These are phyloP conservation scores for Avena sativa DNA, from an alignment of 176 grass and related monocot genomes.

Conservation along the genomic window DNA sequence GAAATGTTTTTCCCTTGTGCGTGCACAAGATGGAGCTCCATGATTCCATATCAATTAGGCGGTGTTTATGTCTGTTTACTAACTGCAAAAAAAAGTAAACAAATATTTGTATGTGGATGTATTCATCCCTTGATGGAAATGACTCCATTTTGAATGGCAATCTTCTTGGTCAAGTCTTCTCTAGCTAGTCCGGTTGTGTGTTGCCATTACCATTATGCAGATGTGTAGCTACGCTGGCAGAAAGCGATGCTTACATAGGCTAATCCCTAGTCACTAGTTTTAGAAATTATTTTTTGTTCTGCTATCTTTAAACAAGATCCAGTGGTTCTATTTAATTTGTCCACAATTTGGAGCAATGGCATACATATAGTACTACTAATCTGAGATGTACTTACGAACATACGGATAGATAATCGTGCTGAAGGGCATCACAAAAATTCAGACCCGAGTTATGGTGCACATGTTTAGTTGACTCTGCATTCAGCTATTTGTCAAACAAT, in stretches of 20 bases:
- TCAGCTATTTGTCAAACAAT: slow-evolving; percentile 24
- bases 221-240: slow-evolving; percentile 32
- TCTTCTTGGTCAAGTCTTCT: slow-evolving; percentile 35
- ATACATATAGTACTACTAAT: not conserved
- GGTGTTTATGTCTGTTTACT: not conserved
- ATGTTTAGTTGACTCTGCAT: not conserved
- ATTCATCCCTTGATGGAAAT: slow-evolving; percentile 4
- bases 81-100: not conserved
- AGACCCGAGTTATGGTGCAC: not conserved
- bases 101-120: not conserved
- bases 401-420: not conserved
- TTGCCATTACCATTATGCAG: slow-evolving; percentile 33
- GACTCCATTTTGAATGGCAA: not conserved
- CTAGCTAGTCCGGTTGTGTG: slow-evolving; percentile 21
- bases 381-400: not conserved
- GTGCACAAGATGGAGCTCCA: slow-evolving; percentile 4
- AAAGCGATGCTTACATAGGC: slow-evolving; percentile 48
- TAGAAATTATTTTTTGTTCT: not conserved
- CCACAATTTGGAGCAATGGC: not conserved
- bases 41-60: not conserved
- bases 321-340: slow-evolving; percentile 37
- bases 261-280: slow-evolving; percentile 22
- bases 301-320: slow-evolving; percentile 43
- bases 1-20: not conserved
- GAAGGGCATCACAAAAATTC: slow-evolving; percentile 14